These are phyloP conservation scores for Pleochaeta shiraiana DNA, from an alignment of 2,329 filamentous ascomycete genomes.

Conservation along the genomic window DNA sequence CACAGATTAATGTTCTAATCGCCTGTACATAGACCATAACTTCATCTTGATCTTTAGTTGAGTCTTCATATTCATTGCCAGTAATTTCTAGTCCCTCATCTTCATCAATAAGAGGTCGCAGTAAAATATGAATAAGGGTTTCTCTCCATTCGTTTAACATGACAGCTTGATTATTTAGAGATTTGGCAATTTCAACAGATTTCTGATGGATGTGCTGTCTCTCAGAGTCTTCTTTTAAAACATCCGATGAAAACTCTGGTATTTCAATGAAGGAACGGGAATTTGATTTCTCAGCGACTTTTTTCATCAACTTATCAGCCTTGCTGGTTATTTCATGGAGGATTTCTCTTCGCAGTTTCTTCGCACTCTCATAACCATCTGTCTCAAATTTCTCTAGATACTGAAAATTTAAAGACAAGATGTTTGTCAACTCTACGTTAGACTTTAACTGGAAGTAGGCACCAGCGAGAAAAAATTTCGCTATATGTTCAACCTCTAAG, in stretches of 20 bases:
- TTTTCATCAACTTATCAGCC: slow-evolving; percentile 40
- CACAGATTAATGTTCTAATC: slow-evolving; percentile 52
- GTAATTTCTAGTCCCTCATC: slow-evolving; percentile 55
- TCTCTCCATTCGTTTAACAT: slow-evolving; percentile 56
- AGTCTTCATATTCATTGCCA: slow-evolving; percentile 77
- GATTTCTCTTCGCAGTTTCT: slow-evolving; percentile 55
- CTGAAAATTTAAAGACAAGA: slow-evolving; percentile 44
- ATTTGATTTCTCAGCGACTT: slow-evolving; percentile 30
- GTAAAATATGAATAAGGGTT: slow-evolving; percentile 46
- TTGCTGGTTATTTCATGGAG: slow-evolving; percentile 35
- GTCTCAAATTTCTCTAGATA: slow-evolving; percentile 47
- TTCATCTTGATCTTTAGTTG: slow-evolving; percentile 71
- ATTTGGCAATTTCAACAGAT: slow-evolving; percentile 39
- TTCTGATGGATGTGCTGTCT: slow-evolving; percentile 41
- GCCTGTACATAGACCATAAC: slow-evolving; percentile 71
- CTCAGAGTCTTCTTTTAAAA: slow-evolving; percentile 46
- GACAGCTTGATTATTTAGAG: slow-evolving; percentile 50
- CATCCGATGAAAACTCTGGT: slow-evolving; percentile 32
- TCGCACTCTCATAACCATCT: slow-evolving; percentile 56
- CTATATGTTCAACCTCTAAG: slow-evolving; percentile 62
- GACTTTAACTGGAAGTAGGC: slow-evolving; percentile 67
- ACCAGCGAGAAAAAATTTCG: slow-evolving; percentile 68
- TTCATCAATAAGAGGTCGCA: slow-evolving; percentile 61
- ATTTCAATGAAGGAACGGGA: slow-evolving; percentile 37
- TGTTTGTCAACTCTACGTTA: slow-evolving; percentile 37